Conservation (phyloP, 73 alveolate genomes). For the Paramecium tetraurelia region DNA sequence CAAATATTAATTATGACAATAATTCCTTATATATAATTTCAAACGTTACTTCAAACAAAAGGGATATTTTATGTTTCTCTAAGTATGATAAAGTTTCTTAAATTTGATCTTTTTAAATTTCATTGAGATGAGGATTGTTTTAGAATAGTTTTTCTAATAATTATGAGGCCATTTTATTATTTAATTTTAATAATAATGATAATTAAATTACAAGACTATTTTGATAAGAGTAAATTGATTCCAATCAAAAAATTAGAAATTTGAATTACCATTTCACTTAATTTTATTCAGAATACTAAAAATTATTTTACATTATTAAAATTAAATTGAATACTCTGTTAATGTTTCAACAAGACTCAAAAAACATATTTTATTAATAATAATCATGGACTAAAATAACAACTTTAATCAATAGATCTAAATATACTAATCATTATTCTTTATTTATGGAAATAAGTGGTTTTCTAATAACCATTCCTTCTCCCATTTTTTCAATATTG, state of each 20-base stretch:
- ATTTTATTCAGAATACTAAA: too few relatives aligned
- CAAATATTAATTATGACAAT: background rate
- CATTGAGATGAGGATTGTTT: background rate
- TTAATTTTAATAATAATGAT: background rate
- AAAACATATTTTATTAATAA: too few relatives aligned
- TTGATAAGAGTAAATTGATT: too few relatives aligned
- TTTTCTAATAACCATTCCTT: constrained; percentile 1
- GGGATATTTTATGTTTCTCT: background rate
- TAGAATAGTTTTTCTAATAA: background rate
- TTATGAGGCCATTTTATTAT: background rate
- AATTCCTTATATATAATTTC: background rate
- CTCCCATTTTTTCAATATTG: background rate
- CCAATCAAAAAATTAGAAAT: too few relatives aligned
- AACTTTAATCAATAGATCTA: background rate
- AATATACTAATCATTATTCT: background rate
- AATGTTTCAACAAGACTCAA: too few relatives aligned
- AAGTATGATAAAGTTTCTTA: background rate
- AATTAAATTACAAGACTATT: too few relatives aligned
- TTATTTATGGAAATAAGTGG: background rate
- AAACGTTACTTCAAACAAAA: background rate
- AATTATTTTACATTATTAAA: too few relatives aligned
- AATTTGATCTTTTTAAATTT: background rate
- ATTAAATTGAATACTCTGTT: too few relatives aligned
- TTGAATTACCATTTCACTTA: too few relatives aligned
- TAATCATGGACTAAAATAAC: background rate